Base-by-base conservation (phyloP, 192 early-diverging fungal species). In the Chytriomyces confervae region DNA sequence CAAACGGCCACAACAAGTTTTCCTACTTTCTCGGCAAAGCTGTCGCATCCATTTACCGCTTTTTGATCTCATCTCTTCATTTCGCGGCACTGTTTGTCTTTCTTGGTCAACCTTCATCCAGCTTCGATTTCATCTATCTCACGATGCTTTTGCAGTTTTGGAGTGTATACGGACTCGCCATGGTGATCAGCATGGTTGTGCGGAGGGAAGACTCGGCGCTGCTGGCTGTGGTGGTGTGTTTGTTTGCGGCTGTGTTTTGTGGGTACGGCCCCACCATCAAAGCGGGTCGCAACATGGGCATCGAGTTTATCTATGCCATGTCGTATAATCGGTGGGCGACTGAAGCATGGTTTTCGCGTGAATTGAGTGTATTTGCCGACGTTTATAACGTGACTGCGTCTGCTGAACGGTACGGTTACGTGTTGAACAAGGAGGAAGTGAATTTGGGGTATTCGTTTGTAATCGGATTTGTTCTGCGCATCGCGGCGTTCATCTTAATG, bases 181-280 rank as follows among this genome's bases (percentile, higher is more conserved):
- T 69, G 7, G 71, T 86, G 46, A 69, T 86, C 49, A 66, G 57
- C 20, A 82, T 84, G 79, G 10, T 86, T 50, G 77, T 81, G 27
- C 23, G 77, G 20, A 50, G 83, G 10, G 81, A 84, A 65, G 83
- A 86, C 66, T 78, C 80, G 20, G 43, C 53, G n/a, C 53, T 81
- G 47, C 65, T 84, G 61, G 79, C 78, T 13, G 78, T 82, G 50
- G 72, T 86, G 5, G 61, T 68, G 8, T 24, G 69, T 27, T 61
- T 86, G 18, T 86, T 83, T 61, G 65, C 75, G 10, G 81, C 84
- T n/a, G 78, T 85, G 10, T 87, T 87, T 64, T 85, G 82, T 72
- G 84, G 84, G 6, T 85, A 71, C 9, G 82, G 82, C 5, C 83
- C 83, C 8, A 74, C 74, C 5, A 48, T 82, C 11, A 66, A 62